Base-by-base conservation (phyloP, 768 basidiomycete species). In the Russula dissimulans region DNA sequence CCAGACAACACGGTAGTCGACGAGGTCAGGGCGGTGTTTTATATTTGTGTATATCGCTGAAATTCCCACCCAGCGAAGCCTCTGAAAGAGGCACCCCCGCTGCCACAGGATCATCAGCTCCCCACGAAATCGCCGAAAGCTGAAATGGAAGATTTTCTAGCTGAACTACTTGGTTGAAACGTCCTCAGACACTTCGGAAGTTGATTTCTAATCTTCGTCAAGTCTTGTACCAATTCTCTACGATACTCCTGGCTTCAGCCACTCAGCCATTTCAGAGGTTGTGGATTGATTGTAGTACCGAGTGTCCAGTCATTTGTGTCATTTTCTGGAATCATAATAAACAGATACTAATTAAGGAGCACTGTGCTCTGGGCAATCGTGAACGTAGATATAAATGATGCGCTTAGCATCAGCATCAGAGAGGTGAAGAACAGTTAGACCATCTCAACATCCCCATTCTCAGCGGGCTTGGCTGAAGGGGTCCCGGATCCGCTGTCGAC, bases 91-190 rank as follows among this genome's bases (percentile, higher is more conserved):
- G 81, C 83, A 0, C 84, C 84, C 1, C 81, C 80, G 4, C 73
- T 86, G 10, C 83, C 82, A 0, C 71, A 71, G 0, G 75, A 75
- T 26, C 14, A 55, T 5, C 45, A 67, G 56, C 34, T 70, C 66
- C 59, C 71, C 65, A 1, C 75, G 74, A 74, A 77, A 69, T 51
- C 69, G 49, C 73, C 78, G n/a, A 82, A 80, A 65, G 73, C 72
- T 41, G 77, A 82, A 54, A 83, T 89, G 84, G 79, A 89, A 70
- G 84, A 82, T 45, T 89, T 86, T 66, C 71, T 89, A 32, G 87
- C 89, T 60, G 85, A 87, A 41, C 68, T 89, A 4, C 67, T 89
- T 9, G 69, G 70, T n/a, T 79, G 69, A 73, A 34, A 10, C 22
- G 31, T 5, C 8, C 32, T 41, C 3, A 29, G 39, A 15, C 26